phyloP scores from a whole-genome alignment of 2,329 filamentous ascomycete species.

The Chrysoporthe austroafricana region DNA sequence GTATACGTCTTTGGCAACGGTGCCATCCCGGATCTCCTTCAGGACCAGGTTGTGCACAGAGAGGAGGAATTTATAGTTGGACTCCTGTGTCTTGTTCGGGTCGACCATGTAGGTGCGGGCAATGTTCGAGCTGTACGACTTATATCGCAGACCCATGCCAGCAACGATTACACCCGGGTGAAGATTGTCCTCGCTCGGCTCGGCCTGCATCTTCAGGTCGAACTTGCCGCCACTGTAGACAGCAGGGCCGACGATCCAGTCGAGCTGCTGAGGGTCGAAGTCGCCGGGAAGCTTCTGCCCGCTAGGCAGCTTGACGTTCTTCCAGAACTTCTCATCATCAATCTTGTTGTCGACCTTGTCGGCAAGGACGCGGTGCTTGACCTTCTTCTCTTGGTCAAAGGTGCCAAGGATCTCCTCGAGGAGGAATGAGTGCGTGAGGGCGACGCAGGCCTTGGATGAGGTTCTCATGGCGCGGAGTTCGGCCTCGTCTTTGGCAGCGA shows the following conservation, averaged over 20 bases:
- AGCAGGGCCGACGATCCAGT: constrained; percentile 90
- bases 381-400: constrained; percentile 94
- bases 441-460: constrained; percentile 90
- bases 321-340: constrained; percentile 93
- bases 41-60: constrained; percentile 87
- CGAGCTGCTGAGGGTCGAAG: constrained; percentile 85
- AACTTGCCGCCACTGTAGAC: constrained; percentile 97
- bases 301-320: constrained; percentile 70
- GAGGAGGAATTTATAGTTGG: constrained; percentile 87
- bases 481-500: constrained; percentile 92
- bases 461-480: constrained; percentile 94
- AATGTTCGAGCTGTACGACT: constrained; percentile 91
- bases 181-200: constrained; percentile 79
- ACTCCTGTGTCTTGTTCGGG: constrained; percentile 94
- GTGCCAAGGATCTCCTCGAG: constrained; percentile 98
- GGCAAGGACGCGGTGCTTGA: constrained; percentile 85
- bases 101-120: constrained; percentile 95
- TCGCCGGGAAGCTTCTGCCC: constrained; percentile 80
- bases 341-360: constrained; percentile 89
- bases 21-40: constrained; percentile 88
- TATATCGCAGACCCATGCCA: constrained; percentile 89
- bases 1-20: constrained; percentile 86
- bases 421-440: constrained; percentile 94
- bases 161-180: constrained; percentile 94
- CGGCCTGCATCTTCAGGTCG: constrained; percentile 79